Conservation (phyloP, 495 filamentous ascomycete genomes). For the Elasticomyces elasticus region DNA sequence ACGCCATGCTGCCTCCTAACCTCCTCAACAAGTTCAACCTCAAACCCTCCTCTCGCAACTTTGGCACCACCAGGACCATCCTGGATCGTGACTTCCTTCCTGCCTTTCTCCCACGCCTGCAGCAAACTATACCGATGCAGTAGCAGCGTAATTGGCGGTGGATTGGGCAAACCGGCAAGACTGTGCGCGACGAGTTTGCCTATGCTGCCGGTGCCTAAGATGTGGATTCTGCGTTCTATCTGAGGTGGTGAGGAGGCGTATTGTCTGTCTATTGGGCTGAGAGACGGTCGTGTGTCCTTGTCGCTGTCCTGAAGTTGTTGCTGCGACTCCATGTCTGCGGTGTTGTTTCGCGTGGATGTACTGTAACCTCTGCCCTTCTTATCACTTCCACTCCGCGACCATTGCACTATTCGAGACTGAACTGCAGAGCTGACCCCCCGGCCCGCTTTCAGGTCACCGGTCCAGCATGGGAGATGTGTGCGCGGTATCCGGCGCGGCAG, state of each 20-base stretch:
- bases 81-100: slow-evolving; percentile 29
- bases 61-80: slow-evolving; percentile 30
- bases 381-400: background rate
- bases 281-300: background rate
- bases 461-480: slow-evolving; percentile 5
- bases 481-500: slow-evolving; percentile 17
- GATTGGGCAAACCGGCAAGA: slow-evolving; percentile 44
- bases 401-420: background rate
- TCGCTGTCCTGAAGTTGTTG: background rate
- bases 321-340: no score
- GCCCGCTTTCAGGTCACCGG: slow-evolving; percentile 16
- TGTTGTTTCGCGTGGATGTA: no score
- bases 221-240: slow-evolving; percentile 41
- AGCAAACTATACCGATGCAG: slow-evolving; percentile 37
- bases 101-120: slow-evolving; percentile 29
- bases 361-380: background rate
- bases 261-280: slow-evolving; percentile 15
- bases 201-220: slow-evolving; percentile 49
- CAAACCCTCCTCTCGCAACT: slow-evolving; percentile 38
- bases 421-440: slow-evolving; percentile 14
- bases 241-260: slow-evolving; percentile 6
- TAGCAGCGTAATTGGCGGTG: slow-evolving; percentile 51
- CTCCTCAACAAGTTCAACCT: slow-evolving; percentile 37
- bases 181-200: slow-evolving; percentile 53
- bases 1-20: slow-evolving; percentile 15